phyloP scores from a whole-genome alignment of 768 basidiomycete species.

The Agrocybe pediades region DNA sequence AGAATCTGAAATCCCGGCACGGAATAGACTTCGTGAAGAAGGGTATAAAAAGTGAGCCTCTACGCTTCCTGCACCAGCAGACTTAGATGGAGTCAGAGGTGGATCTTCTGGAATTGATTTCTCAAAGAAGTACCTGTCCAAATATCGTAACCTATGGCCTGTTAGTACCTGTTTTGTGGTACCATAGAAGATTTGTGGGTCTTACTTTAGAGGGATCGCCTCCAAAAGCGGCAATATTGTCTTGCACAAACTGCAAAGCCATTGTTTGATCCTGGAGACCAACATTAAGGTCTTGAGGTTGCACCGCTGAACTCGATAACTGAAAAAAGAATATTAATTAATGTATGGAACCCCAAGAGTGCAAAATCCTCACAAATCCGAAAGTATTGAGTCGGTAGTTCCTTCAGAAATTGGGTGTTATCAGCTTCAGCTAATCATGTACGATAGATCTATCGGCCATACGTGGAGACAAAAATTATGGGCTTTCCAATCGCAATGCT shows the following conservation, averaged over 20 bases:
- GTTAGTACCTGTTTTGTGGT: too few relatives aligned
- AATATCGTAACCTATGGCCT: constrained; percentile 59
- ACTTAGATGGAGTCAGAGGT: constrained; percentile 26
- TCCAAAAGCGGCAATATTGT: constrained; percentile 68
- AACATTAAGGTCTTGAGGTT: constrained; percentile 53
- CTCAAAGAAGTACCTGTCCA: constrained; percentile 42
- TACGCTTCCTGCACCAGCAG: constrained; percentile 53
- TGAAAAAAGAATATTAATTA: constrained; percentile 21
- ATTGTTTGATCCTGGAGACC: constrained; percentile 62
- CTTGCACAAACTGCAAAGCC: constrained; percentile 60
- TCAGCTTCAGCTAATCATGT: too few relatives aligned
- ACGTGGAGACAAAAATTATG: constrained; percentile 60
- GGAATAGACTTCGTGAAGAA: constrained; percentile 38
- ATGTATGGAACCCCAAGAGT: background rate
- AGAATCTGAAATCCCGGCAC: constrained; percentile 55
- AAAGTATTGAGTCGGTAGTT: constrained; percentile 63
- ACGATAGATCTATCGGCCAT: too few relatives aligned
- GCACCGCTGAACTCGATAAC: constrained; percentile 46
- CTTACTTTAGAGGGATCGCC: constrained; percentile 58
- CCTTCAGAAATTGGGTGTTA: constrained; percentile 22
- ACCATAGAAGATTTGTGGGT: background rate
- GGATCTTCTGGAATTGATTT: background rate
- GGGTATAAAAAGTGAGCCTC: constrained; percentile 51
- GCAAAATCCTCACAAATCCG: constrained; percentile 45
- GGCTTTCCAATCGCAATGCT: constrained; percentile 50